Evolutionary conservation across 2,329 filamentous ascomycete genomes (phyloP).

Genomic region (Triangularia verruculosa): DNA sequence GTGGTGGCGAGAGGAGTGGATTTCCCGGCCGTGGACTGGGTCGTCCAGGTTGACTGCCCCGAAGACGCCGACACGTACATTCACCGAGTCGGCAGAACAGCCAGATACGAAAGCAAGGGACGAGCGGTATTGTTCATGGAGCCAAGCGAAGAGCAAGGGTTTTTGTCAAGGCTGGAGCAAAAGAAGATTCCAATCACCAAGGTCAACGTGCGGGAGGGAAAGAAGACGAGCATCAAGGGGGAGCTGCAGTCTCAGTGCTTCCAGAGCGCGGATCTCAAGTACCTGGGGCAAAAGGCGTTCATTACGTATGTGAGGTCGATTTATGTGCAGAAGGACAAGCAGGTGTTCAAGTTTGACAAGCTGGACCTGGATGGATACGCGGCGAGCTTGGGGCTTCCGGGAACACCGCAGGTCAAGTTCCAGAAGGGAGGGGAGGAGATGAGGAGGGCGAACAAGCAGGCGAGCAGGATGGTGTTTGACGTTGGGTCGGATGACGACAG

Average conservation of each 20-base stretch:
- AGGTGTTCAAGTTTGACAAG: conserved; percentile 80
- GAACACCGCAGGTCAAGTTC: conserved; percentile 90
- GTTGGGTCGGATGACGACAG: conserved; percentile 44
- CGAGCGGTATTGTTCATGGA: conserved; percentile 88
- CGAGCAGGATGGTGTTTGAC: conserved; percentile 46
- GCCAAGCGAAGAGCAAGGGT: conserved; percentile 87
- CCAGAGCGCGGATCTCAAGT: conserved; percentile 89
- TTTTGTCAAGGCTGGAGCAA: conserved; percentile 77
- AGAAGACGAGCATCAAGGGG: conserved; percentile 80
- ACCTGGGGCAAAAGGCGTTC: conserved; percentile 93
- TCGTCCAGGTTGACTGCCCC: conserved; percentile 96
- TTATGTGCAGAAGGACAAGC: conserved; percentile 86
- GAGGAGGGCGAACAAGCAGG: conserved; percentile 68
- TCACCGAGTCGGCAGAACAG: conserved; percentile 89
- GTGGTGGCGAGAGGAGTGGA: conserved; percentile 92
- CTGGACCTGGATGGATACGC: conserved; percentile 85
- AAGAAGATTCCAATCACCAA: conserved; percentile 87
- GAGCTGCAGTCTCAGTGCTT: conserved; percentile 95
- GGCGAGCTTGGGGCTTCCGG: conserved; percentile 80
- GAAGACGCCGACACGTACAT: conserved; percentile 98
- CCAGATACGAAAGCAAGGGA: conserved; percentile 85
- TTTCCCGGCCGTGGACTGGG: conserved; percentile 96
- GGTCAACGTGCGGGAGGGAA: conserved; percentile 84
- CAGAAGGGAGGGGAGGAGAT: conserved; percentile 87
- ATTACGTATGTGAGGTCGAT: conserved; percentile 84